Conservation (phyloP, 2,329 filamentous ascomycete genomes). For the Penicillium frequentans region DNA sequence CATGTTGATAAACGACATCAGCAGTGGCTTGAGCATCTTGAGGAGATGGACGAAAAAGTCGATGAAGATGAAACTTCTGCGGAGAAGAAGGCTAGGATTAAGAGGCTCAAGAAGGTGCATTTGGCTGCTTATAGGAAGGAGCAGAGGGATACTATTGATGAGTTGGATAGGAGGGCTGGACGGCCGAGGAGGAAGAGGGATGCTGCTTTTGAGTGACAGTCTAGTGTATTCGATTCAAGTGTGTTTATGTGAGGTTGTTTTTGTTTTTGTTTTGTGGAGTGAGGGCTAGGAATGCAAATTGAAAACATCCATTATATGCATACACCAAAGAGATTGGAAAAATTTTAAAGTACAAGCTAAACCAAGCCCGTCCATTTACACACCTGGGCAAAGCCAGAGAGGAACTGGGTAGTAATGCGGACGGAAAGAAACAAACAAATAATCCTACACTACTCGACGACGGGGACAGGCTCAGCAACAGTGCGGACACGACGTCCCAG, state of each 20-base stretch:
- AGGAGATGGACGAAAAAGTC: background rate
- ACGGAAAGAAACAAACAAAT: background rate
- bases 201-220: background rate
- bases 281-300: background rate
- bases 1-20: background rate
- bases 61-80: background rate
- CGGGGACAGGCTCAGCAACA: slow-evolving; percentile 11
- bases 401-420: background rate
- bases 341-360: slow-evolving; percentile 31
- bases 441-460: slow-evolving; percentile 10
- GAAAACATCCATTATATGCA: slow-evolving; percentile 35
- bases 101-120: background rate
- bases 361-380: slow-evolving; percentile 25
- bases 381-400: too few relatives aligned
- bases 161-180: background rate
- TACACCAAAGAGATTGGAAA: slow-evolving; percentile 29
- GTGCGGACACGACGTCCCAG: slow-evolving; percentile 41
- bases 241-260: background rate
- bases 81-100: background rate
- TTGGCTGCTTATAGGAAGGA: background rate
- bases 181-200: background rate
- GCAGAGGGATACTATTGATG: background rate
- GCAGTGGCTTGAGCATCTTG: background rate
- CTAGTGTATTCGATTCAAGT: background rate
- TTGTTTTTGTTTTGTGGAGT: background rate